These are phyloP conservation scores for Leccinum colubrinum DNA, from an alignment of 1,284 basidiomycete species.

Conservation along the genomic window DNA sequence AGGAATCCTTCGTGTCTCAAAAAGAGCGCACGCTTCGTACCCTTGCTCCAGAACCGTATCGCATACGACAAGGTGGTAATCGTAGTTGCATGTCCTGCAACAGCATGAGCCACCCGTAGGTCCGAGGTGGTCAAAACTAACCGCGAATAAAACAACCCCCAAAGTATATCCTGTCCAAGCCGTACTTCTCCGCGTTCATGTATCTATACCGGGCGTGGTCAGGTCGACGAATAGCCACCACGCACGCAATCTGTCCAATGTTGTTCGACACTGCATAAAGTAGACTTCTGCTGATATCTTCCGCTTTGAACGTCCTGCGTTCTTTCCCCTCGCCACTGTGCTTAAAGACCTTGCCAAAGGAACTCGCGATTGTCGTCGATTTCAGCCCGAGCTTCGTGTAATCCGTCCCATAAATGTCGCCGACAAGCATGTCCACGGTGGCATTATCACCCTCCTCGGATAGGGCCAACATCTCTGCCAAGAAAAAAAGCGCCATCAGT, in stretches of 20 bases:
- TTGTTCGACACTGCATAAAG: slow-evolving; percentile 98
- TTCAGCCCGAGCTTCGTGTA: slow-evolving; percentile 94
- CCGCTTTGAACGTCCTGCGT: slow-evolving; percentile 67
- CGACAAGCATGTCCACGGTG: slow-evolving; percentile 97
- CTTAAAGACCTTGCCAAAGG: slow-evolving; percentile 98
- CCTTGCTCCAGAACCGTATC: slow-evolving; percentile 99
- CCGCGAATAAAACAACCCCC: slow-evolving; percentile 99
- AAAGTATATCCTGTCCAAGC: slow-evolving; percentile 97
- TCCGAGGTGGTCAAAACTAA: slow-evolving; percentile 35
- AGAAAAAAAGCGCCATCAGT: slow-evolving; percentile 10
- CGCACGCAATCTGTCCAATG: slow-evolving; percentile 98
- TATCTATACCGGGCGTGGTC: slow-evolving; percentile 55
- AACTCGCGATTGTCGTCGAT: slow-evolving; percentile 96
- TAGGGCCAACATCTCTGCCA: slow-evolving; percentile 90
- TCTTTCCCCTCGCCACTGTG: slow-evolving; percentile 62
- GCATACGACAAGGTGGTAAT: slow-evolving; percentile 98
- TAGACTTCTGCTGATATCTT: slow-evolving; percentile 94
- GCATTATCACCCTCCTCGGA: slow-evolving; percentile 95
- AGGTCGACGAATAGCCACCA: slow-evolving; percentile 31
- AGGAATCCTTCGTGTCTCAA: slow-evolving; percentile 97
- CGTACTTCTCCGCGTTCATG: slow-evolving; percentile 99
- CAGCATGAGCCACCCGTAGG: not conserved
- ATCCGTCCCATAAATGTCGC: slow-evolving; percentile 97
- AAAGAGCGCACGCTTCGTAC: slow-evolving; percentile 95
- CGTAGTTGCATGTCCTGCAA: slow-evolving; percentile 89